Evolutionary conservation across 2,329 filamentous ascomycete species (phyloP), one percentile per base, ranked within the genome.

Genomic region (Aureobasidium uvarum): DNA sequence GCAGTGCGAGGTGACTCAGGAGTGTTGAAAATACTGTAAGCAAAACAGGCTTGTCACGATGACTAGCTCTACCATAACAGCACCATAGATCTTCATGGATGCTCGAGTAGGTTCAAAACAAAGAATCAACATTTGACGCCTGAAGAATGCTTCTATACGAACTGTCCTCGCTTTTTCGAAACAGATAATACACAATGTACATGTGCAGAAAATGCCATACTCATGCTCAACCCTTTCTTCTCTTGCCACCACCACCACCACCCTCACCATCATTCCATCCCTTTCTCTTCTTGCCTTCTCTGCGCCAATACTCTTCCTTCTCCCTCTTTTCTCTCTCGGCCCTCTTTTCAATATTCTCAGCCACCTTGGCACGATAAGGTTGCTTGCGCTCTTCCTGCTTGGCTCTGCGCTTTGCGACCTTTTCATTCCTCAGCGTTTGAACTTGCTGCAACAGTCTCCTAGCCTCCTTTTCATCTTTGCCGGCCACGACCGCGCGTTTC

Each of bases 391-490:
- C 91, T 73, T 97, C 93, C 82, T 99, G 95, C 79, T 94, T 94
- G 66, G 83, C 88, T 25, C 86, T 79, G 52, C 95, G 82, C 82
- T 95, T 96, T 71, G 90, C 91, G 36, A 89, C 86, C 76, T 96
- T 95, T 74, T 98, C 95, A 73, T 96, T 96, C 70, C 92, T 83
- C 73, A 99, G 81, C 18, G 93, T 94, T 74, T 91, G 89, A 62
- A 99, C 85, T 82, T 97, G 95, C 80, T 96, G 90, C 87, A 99
- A 89, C 69, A 99, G 81, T 71, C 92, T 88, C 38, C 95, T 84
- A 5, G 92, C 92, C 77, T 89, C 89, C 83, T 89, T 92, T 84
- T 99, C 95, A 77, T 98, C 94, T 50, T 77, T 78, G 31, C 88
- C 88, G 14, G 89, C 79, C 28, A 96, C 86, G n/a, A 98, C 92